Base-by-base conservation (phyloP, 768 basidiomycete genomes). In the Boletus coccyginus region DNA sequence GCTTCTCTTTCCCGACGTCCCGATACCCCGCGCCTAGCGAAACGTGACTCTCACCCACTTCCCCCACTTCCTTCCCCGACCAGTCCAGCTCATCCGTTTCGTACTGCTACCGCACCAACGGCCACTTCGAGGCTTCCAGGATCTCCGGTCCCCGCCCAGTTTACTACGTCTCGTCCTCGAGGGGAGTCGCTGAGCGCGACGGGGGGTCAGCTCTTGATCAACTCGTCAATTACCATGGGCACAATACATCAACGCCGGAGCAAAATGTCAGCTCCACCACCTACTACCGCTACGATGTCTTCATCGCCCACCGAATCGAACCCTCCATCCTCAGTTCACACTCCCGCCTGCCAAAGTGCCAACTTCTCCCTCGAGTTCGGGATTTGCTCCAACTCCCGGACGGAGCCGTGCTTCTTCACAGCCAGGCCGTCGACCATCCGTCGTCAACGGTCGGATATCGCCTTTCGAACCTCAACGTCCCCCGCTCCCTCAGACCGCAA, bases 351-450 rank as follows among this genome's bases (percentile, higher is more conserved):
- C 66, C n/a, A 72, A 62, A 55, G 60, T 65, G 16, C 61, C 70
- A 7, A 68, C 69, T 32, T 78, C 81, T 10, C 80, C 79, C 31
- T 69, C 75, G 35, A 75, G 63, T 57, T 74, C 76, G 36, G 66
- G 71, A 52, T 63, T 67, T 39, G 66, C 70, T 29, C 69, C 77
- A 2, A 67, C 66, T 32, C 75, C 77, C 0, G 72, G 73, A 21
- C 81, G 91, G 55, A 79, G 66, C 54, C 81, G 91, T 46, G 88
- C 91, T 36, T 83, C 81, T 13, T 92, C 91, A 39, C 91, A 92
- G 60, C 89, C 91, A 42, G 87, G 85, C 29, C 80, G 88, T 54
- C 76, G 88, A 53, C 87, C 88, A 27, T 82, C 87, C 14, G 58
- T 84, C 32, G 69, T 77, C 36, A 77, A 79, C 59, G 78, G 81